Conservation (phyloP, 1,139 yeast genomes). For the Candida tropicalis region DNA sequence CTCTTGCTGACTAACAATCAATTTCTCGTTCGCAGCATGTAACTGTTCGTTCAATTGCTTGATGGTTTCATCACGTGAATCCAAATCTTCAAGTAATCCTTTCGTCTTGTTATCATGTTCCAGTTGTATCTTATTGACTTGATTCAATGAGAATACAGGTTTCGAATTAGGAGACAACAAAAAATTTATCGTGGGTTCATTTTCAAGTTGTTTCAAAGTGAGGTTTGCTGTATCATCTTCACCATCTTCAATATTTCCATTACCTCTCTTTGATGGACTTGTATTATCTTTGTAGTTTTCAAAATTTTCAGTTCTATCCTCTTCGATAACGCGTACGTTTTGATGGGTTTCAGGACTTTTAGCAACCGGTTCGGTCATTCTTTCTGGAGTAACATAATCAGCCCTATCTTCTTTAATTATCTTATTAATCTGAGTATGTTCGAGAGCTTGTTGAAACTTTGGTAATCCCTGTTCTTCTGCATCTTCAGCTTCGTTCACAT, state of each 20-base stretch:
- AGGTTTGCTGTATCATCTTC: conserved; percentile 11
- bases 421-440: conserved; percentile 26
- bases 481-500: not conserved
- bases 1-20: conserved; percentile 23
- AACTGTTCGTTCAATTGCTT: conserved; percentile 24
- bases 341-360: conserved; percentile 44
- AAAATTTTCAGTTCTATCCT: conserved; percentile 10
- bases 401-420: conserved; percentile 19
- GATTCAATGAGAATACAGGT: conserved; percentile 37
- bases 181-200: conserved; percentile 36
- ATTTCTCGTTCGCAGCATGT: conserved; percentile 21
- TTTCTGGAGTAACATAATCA: conserved; percentile 39
- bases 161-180: conserved; percentile 40
- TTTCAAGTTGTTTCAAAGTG: conserved; percentile 13
- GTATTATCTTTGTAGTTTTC: conserved; percentile 11
- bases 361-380: conserved; percentile 48
- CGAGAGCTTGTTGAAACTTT: conserved; percentile 3
- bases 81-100: conserved; percentile 14
- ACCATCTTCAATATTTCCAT: conserved; percentile 15
- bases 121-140: conserved; percentile 32
- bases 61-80: conserved; percentile 21
- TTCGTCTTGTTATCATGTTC: conserved; percentile 20
- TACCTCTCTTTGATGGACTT: conserved; percentile 15
- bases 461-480: not conserved
- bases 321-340: conserved; percentile 24